phyloP scores from a whole-genome alignment of 139 green algal species.

The Coelastrella sp. region DNA sequence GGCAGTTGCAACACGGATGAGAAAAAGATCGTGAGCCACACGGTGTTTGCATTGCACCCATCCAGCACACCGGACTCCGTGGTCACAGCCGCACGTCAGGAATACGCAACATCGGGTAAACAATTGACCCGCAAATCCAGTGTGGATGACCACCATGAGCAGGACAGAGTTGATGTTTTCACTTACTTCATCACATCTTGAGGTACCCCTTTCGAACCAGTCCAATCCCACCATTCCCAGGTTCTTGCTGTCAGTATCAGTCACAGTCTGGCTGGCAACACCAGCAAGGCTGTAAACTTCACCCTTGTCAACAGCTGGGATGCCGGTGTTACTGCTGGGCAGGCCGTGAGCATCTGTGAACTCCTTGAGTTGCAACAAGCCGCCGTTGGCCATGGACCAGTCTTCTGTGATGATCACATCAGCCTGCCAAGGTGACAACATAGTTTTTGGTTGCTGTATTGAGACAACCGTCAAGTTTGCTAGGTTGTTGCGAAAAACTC shows the following conservation, averaged over 20 bases:
- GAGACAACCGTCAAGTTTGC: no score
- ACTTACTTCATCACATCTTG: slow-evolving; percentile 14
- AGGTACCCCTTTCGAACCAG: slow-evolving; percentile 33
- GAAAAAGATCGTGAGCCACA: background rate
- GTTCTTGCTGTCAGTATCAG: background rate
- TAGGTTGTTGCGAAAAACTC: no score
- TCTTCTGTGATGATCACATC: slow-evolving; percentile 35
- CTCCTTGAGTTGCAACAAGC: background rate
- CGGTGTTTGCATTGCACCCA: background rate
- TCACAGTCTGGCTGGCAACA: background rate
- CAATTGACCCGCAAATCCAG: no score
- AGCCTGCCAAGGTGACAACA: background rate
- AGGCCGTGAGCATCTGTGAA: background rate
- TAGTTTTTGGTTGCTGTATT: no score
- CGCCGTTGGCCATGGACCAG: background rate
- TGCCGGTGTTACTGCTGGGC: background rate
- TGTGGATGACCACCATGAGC: background rate
- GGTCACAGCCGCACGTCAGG: no score
- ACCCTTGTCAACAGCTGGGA: slow-evolving; percentile 4
- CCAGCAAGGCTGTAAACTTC: slow-evolving; percentile 33
- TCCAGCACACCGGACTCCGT: no score
- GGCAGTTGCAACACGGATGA: background rate
- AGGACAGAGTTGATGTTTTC: no score
- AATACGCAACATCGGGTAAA: no score
- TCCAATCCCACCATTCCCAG: slow-evolving; percentile 2